Evolutionary conservation across 2,329 filamentous ascomycete species (phyloP).

Genomic region (Uncinocarpus reesii): DNA sequence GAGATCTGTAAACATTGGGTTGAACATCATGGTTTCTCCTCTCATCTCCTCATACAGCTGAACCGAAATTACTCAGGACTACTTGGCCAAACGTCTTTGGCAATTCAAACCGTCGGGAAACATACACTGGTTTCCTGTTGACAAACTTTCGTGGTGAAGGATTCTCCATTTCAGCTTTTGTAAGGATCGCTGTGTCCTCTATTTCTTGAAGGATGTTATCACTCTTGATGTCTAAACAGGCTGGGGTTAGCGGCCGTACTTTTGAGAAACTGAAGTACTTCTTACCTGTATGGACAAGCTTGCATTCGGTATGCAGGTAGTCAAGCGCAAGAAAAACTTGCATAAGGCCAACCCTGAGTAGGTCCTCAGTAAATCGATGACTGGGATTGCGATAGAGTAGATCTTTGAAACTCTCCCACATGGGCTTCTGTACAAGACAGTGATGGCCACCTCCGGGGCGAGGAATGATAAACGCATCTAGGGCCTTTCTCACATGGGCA

Average conservation of each 20-base stretch:
- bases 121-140: constrained; percentile 27
- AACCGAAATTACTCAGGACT: constrained; percentile 32
- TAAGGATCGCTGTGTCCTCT: constrained; percentile 30
- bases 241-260: background rate
- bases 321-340: constrained; percentile 36
- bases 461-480: constrained; percentile 28
- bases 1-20: constrained; percentile 26
- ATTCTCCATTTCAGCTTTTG: constrained; percentile 26
- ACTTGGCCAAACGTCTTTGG: constrained; percentile 27
- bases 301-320: constrained; percentile 35
- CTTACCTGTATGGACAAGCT: constrained; percentile 38
- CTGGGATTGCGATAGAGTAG: constrained; percentile 31
- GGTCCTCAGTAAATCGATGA: constrained; percentile 30
- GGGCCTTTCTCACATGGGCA: constrained; percentile 23
- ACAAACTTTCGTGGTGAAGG: constrained; percentile 33
- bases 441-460: constrained; percentile 21
- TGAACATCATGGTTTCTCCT: constrained; percentile 38
- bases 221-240: constrained; percentile 33
- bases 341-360: constrained; percentile 32
- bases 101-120: constrained; percentile 27
- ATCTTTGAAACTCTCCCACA: constrained; percentile 35
- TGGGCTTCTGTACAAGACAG: constrained; percentile 29
- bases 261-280: background rate
- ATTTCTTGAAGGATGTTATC: constrained; percentile 35
- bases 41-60: constrained; percentile 31